Base-by-base conservation (phyloP, 2,329 filamentous ascomycete species). In the Graphilbum fragrans region DNA sequence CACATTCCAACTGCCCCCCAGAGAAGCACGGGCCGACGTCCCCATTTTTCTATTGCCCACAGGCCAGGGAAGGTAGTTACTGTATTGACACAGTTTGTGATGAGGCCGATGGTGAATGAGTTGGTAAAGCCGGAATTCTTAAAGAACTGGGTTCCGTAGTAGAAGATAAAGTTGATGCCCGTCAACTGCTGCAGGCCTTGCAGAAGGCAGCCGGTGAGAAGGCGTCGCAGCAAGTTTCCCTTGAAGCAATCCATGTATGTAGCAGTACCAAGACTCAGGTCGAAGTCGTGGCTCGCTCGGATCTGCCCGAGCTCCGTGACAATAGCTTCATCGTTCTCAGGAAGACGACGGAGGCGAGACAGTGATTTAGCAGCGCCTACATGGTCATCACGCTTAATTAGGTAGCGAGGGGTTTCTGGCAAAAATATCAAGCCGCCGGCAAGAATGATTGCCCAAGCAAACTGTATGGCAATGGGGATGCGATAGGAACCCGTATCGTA, bases 321-420 rank as follows among this genome's bases (percentile, higher is more conserved):
- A n/a, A 86, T 56, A 10, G 71, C 67, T 0, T 69, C 64, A 48
- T 83, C 71, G 41, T 77, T 69, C 3, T 61, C 48, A 0, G 67
- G 62, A 2, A 85, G 67, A 12, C 80, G 69, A 39, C 82, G 77
- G 17, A 86, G 69, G 36, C 60, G 66, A 36, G 68, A 63, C 2
- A 86, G 67, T 3, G 78, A 58, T n/a, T 55, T 59, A 5, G 74
- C 70, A 2, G 80, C 80, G 38, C 66, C 58, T 2, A 74, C 71
- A 23, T 61, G 57, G 31, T 66, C 61, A 42, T 70, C 71, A 37
- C 63, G 63, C 59, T 78, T 82, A 59, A 86, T 77, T 16, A 82
- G 63, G 57, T 67, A 87, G 19, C 82, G 74, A 2, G 82, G 82
- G 0, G 82, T 84, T 55, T 87, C 82, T 8, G 82, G 82, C 2